Evolutionary conservation across 352 stramenopile genomes (phyloP), one percentile per base, ranked within the genome.

Genomic region (Pythium graminicola): DNA sequence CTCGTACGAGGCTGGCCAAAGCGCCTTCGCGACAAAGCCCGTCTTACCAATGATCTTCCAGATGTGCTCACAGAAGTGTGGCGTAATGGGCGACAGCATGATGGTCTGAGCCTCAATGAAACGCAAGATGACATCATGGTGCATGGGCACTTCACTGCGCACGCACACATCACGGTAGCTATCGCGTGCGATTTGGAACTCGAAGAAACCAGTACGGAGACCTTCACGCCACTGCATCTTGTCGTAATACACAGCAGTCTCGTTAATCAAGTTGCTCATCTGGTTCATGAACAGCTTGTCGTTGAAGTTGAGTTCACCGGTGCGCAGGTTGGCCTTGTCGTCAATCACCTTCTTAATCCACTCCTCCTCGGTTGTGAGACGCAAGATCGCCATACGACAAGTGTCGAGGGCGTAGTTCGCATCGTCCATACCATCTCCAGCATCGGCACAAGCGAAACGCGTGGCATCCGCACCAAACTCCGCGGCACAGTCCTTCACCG

Each of bases 371-470:
- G 90, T 99, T 14, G 85, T 97, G 19, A 99, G 81, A 51, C 91
- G 91, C 48, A 99, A 62, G 65, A 99, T 98, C 9, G 96, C 95
- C 70, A 95, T 88, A 54, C 99, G 97, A 45, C 97, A 98, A 53
- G 90, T 98, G 60, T 98, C 94, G 16, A 96, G 69, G 41, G 89
- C 95, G 68, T 99, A 99, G 86, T 99, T 99, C 16, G 97, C 96
- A 61, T 99, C 97, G 57, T 99, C 97, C 67, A 99, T 88, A 33
- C 87, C 89, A 63, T 99, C 97, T 26, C 97, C 97, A 19, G 97
- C 96, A 63, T 99, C 95, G 27, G 97, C 97, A 52, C 96, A 98
- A 16, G 96, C 95, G 67, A 99, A 99, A 52, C 95, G 89, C n/a
- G 91, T 97, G 22, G 90, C 93, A 63, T 98, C 94, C n/a, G 93